These are phyloP conservation scores for Austroboletus festivus DNA, from an alignment of 768 basidiomycete genomes.

Conservation along the genomic window DNA sequence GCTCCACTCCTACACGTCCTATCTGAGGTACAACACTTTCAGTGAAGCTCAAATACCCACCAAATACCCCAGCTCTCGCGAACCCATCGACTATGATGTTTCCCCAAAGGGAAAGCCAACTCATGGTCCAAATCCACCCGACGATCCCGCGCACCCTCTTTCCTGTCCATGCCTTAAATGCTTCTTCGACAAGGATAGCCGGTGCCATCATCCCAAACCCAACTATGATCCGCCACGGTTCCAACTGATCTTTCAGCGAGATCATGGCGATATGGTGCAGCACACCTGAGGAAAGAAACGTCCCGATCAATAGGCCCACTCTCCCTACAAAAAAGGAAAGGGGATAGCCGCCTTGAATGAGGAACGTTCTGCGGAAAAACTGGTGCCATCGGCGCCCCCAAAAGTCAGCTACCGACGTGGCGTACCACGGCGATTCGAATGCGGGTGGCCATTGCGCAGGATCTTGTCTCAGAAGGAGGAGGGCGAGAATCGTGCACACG, in stretches of 20 bases:
- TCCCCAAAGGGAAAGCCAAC: slow-evolving; percentile 27
- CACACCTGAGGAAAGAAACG: slow-evolving; percentile 54
- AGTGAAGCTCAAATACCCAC: no score
- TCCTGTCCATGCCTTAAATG: slow-evolving; percentile 22
- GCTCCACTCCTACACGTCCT: slow-evolving; percentile 11
- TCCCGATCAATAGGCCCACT: slow-evolving; percentile 47
- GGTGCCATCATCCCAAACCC: slow-evolving; percentile 57
- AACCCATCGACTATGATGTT: slow-evolving; percentile 23
- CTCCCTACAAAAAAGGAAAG: slow-evolving; percentile 42
- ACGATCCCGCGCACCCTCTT: slow-evolving; percentile 26
- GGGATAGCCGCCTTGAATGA: slow-evolving; percentile 30
- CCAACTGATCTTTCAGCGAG: slow-evolving; percentile 46
- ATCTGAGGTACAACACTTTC: no score
- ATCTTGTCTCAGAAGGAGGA: slow-evolving; percentile 28
- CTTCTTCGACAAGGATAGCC: slow-evolving; percentile 47
- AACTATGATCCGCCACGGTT: slow-evolving; percentile 38
- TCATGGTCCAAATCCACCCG: slow-evolving; percentile 37
- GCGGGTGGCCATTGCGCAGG: slow-evolving; percentile 34
- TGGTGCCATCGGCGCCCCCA: slow-evolving; percentile 42
- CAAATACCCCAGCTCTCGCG: slow-evolving; percentile 10
- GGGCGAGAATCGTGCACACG: slow-evolving; percentile 18
- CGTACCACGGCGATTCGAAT: slow-evolving; percentile 32
- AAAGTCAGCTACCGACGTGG: slow-evolving; percentile 37
- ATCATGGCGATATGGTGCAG: slow-evolving; percentile 52
- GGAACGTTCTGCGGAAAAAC: slow-evolving; percentile 30